A percentile compares a stretch with the other conserved stretches of the same genome.
These are phyloP conservation scores for Candida montana DNA, from an alignment of 805 yeast species.

Conservation along the genomic window DNA sequence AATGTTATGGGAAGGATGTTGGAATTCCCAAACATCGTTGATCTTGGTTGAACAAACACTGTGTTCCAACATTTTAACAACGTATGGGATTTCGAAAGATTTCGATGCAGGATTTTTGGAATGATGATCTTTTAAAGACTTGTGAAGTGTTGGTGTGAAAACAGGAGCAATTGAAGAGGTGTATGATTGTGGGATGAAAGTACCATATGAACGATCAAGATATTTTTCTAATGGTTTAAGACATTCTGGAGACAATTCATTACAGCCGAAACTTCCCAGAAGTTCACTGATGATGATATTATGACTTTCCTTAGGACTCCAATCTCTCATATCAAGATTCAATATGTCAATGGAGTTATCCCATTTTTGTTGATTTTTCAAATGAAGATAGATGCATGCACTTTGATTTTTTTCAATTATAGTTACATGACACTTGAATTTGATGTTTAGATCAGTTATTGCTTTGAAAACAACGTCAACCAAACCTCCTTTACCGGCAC, in stretches of 20 bases:
- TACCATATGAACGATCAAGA: slow-evolving; percentile 36
- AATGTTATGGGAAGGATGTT: slow-evolving; percentile 56
- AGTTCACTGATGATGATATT: slow-evolving; percentile 75
- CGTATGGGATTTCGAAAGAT: slow-evolving; percentile 42
- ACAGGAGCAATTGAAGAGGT: slow-evolving; percentile 63
- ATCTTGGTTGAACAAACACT: slow-evolving; percentile 41
- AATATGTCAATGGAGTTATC: slow-evolving; percentile 43
- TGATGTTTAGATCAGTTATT: slow-evolving; percentile 27
- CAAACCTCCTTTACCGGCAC: slow-evolving; percentile 87
- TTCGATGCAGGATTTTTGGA: slow-evolving; percentile 21
- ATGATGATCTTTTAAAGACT: slow-evolving; percentile 23
- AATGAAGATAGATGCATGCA: slow-evolving; percentile 47
- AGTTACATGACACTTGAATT: slow-evolving; percentile 29
- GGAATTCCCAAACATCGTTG: slow-evolving; percentile 56
- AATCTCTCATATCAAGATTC: slow-evolving; percentile 52
- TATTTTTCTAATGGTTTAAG: slow-evolving; percentile 40
- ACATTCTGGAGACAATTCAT: slow-evolving; percentile 86
- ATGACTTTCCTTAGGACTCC: slow-evolving; percentile 37
- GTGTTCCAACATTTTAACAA: slow-evolving; percentile 36
- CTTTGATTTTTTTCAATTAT: slow-evolving; percentile 72
- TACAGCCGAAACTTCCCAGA: slow-evolving; percentile 89
- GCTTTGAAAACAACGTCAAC: slow-evolving; percentile 49
- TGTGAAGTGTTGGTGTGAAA: slow-evolving; percentile 48
- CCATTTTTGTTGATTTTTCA: slow-evolving; percentile 52
- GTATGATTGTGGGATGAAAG: slow-evolving; percentile 59